phyloP scores from a whole-genome alignment of 2,329 filamentous ascomycete genomes.

The Coniochaeta sp. region DNA sequence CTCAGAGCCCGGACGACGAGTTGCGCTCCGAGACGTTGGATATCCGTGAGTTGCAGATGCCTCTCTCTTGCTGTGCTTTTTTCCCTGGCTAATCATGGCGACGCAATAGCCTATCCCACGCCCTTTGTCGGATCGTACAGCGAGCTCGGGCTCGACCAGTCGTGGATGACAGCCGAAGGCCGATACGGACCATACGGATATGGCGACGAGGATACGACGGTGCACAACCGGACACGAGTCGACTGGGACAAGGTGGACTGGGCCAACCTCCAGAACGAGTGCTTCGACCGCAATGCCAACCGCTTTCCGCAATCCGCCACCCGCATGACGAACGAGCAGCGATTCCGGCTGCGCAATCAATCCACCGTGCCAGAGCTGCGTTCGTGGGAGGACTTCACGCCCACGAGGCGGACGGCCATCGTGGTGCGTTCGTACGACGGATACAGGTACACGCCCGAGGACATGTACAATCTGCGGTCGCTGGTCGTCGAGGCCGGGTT shows the following conservation, averaged over 20 bases:
- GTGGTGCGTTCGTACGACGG: constrained; percentile 25
- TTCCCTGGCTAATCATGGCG: neutral
- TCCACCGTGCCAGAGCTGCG: constrained; percentile 14
- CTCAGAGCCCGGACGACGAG: constrained; percentile 19
- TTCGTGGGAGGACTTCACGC: constrained; percentile 20
- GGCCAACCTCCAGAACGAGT: constrained; percentile 26
- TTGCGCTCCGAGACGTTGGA: constrained; percentile 14
- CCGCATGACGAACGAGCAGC: constrained; percentile 7
- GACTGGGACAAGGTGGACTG: constrained; percentile 26
- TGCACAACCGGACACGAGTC: constrained; percentile 19
- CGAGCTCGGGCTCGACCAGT: constrained; percentile 19
- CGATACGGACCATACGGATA: constrained; percentile 23
- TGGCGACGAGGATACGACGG: constrained; percentile 15
- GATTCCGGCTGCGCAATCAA: constrained; percentile 11
- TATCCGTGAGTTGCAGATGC: constrained; percentile 14
- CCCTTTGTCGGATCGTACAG: constrained; percentile 24
- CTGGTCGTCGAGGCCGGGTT: constrained; percentile 57
- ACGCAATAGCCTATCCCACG: constrained; percentile 19
- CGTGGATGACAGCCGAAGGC: constrained; percentile 22
- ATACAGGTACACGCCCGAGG: constrained; percentile 53
- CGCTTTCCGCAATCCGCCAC: constrained; percentile 33
- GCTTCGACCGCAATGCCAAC: constrained; percentile 39
- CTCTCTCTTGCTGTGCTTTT: too few species aligned
- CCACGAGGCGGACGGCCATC: constrained; percentile 19
- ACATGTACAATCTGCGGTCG: constrained; percentile 55